phyloP scores from a whole-genome alignment of 177 flowering plant species.

The Vitis hybrid region DNA sequence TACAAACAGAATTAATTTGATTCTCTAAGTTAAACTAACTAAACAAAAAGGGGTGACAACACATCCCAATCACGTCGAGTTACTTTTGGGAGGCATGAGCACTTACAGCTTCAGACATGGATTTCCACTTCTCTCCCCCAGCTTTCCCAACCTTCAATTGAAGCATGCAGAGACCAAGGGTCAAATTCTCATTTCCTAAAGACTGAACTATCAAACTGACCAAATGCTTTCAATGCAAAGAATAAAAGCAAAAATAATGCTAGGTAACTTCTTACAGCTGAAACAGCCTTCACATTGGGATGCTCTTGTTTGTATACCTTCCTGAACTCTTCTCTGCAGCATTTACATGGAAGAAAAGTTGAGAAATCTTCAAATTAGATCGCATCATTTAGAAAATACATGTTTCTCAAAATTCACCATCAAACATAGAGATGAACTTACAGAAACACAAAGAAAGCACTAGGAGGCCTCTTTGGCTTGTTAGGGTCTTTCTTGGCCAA shows the following conservation, averaged over 20 bases:
- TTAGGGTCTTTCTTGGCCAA: slow-evolving; percentile 63
- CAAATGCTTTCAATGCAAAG: neutral
- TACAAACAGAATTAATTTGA: slow-evolving; percentile 6
- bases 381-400: neutral
- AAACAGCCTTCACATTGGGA: slow-evolving; percentile 74
- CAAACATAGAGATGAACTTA: slow-evolving; percentile 23
- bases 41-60: neutral
- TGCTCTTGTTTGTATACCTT: slow-evolving; percentile 61
- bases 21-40: slow-evolving; percentile 4
- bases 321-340: slow-evolving; percentile 72
- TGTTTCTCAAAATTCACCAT: too few relatives aligned
- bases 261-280: slow-evolving; percentile 53
- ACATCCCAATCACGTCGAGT: neutral
- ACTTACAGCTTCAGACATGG: slow-evolving; percentile 63
- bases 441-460: slow-evolving; percentile 85
- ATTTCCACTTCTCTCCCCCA: slow-evolving; percentile 86
- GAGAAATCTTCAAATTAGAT: neutral
- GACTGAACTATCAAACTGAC: neutral
- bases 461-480: slow-evolving; percentile 83
- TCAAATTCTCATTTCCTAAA: neutral
- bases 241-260: neutral
- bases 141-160: slow-evolving; percentile 78
- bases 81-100: neutral
- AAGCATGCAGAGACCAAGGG: slow-evolving; percentile 10
- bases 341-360: neutral